These are phyloP conservation scores for Scedosporium dehoogii DNA, from an alignment of 2,329 filamentous ascomycete species.

Conservation along the genomic window DNA sequence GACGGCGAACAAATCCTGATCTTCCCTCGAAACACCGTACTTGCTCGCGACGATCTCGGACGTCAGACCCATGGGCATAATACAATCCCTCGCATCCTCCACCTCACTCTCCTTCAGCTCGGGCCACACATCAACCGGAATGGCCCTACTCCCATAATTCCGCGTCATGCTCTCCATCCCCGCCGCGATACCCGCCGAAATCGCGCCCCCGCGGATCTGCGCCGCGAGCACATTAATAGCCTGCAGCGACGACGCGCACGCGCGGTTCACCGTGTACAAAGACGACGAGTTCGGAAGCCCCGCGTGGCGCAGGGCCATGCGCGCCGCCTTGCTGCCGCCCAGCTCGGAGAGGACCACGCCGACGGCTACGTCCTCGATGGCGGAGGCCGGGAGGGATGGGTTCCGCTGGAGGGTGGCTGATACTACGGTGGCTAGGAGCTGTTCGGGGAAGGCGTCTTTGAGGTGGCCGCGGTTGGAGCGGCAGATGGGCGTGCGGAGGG, in stretches of 20 bases:
- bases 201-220: constrained; percentile 63
- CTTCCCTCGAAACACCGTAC: constrained; percentile 61
- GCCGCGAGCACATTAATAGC: constrained; percentile 66
- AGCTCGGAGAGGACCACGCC: constrained; percentile 87
- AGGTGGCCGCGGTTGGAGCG: constrained; percentile 74
- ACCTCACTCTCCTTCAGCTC: constrained; percentile 53
- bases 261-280: constrained; percentile 82
- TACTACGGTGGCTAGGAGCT: constrained; percentile 62
- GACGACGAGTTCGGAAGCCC: constrained; percentile 63
- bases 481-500: constrained; percentile 81
- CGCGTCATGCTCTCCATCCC: constrained; percentile 96
- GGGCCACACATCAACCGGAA: constrained; percentile 73
- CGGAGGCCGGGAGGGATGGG: constrained; percentile 58
- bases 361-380: constrained; percentile 72
- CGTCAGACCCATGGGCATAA: constrained; percentile 91
- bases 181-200: constrained; percentile 67
- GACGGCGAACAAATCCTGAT: constrained; percentile 78
- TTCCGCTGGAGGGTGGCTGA: constrained; percentile 41
- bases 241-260: constrained; percentile 70
- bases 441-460: constrained; percentile 83
- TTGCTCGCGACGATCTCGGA: constrained; percentile 77
- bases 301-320: constrained; percentile 82
- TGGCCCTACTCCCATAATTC: constrained; percentile 79
- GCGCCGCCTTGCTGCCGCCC: constrained; percentile 79
- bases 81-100: constrained; percentile 69